Base-by-base conservation (phyloP, 352 stramenopile species). In the Globisporangium rhizosaccharum region DNA sequence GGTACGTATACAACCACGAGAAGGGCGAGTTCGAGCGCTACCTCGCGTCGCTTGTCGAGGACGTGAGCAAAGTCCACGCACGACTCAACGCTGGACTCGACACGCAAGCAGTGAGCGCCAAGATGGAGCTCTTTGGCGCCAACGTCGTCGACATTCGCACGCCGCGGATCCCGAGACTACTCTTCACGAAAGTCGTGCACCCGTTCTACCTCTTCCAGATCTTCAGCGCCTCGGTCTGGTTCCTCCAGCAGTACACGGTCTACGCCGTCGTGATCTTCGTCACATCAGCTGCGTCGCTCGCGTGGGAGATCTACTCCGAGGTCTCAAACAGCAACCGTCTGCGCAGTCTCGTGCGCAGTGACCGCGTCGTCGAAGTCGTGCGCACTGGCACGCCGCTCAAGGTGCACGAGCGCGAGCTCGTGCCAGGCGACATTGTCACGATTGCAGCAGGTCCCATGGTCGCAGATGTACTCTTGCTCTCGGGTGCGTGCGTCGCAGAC, bases 161-260 rank as follows among this genome's bases (percentile, higher is more conserved):
- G 30, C 71, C 72, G 0, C 60, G 61, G 14, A 56, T 79, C 20
- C 28, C 60, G 1, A 65, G 64, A 53, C 61, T 89, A 28, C 48
- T 89, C 30, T 79, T 86, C 56, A 45, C 69, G 33, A 90, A 90
- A 56, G 61, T 90, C 26, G 48, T 87, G n/a, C 82, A 92, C 36
- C 82, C 79, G 50, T 92, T 90, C 62, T 92, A 92, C 65, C 62
- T 92, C 20, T 90, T 92, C 61, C 79, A 92, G 60, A 58, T 87
- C n/a, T 54, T 77, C 36, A 88, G 80, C 46, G 76, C 74, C 5
- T 23, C 81, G 20, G 68, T 92, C 44, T 92, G 83, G 83, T 62
- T 90, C 41, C 71, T 66, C 41, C 78, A 90, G 60, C 54, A 50
- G 7, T 92, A 92, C 53, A 76, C 61, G 28, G 77, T 76, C 2